Base-by-base conservation (phyloP, 2,329 filamentous ascomycete species). In the Lasiodiplodia theobromae region DNA sequence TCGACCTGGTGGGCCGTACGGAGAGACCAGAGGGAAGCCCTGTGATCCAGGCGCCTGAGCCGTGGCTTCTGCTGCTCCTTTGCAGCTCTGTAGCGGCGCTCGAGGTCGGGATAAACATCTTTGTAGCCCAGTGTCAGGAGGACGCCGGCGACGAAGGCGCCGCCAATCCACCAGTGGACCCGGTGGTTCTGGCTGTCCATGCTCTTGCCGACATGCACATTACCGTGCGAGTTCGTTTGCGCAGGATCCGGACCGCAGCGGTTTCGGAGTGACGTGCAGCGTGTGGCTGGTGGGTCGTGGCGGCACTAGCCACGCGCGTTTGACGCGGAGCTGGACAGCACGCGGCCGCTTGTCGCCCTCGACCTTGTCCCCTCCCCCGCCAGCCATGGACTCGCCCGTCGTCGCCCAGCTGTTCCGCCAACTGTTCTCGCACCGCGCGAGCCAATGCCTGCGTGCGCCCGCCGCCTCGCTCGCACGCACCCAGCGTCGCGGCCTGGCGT, bases 341-440 rank as follows among this genome's bases (percentile, higher is more conserved):
- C 56, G 62, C 53, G 68, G 57, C 68, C 68, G 21, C 34, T 18
- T 58, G 40, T 63, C 58, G 49, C 56, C 31, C 40, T 28, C 44
- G 37, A 44, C 21, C 40, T 28, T 49, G 34, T 51, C 58, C 49
- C 68, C 38, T 68, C 57, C 65, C 64, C 66, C 70, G 28, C 38
- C 69, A 40, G 11, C 16, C 62, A 97, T 97, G 94, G 94, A 97
- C 82, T 94, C 92, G 21, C 91, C 91, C 69, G 84, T 92, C 71
- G 86, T 94, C 72, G 88, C 88, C 60, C 91, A 91, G 77, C 86
- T 97, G 77, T 95, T 97, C 76, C 89, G 92, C 75, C 92, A 93
- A 83, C 88, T 98, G 52, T 96, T 97, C 75, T 88, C 89, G 54
- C 92, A 94, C 75, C 60, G 68, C 40, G 53, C 68, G 31, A 56